Evolutionary conservation across 2,329 filamentous ascomycete genomes (phyloP), one percentile per base, ranked within the genome.

Genomic region (Incumbomyces lentus): DNA sequence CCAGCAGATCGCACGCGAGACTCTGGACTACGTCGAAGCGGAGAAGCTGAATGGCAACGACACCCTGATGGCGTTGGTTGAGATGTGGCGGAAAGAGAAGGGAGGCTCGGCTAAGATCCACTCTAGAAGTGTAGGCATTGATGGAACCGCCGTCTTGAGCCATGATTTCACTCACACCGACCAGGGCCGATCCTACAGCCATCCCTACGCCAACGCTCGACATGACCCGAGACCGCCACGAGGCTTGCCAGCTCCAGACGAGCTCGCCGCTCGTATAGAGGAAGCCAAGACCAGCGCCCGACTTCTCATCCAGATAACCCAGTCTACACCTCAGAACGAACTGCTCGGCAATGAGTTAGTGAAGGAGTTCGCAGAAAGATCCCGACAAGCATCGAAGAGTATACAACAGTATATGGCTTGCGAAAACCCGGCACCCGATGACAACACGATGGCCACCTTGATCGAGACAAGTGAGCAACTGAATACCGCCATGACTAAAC

Each of bases 381-480:
- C 90, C 61, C 79, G 82, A 52, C 77, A 79, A 46, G 90, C 90
- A 3, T 82, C 85, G 44, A 76, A 82, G 45, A 86, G 84, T 60
- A 80, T 96, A 56, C 88, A 95, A 59, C 73, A 74, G 29, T 96
- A 93, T 67, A 95, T 96, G 72, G 74, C 81, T 35, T 78, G 81
- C 39, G 81, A 84, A 47, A 77, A 86, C 60, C 89, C 90, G 0
- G 62, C 78, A 1, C 89, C 90, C 0, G 92, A 96, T 63, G 90
- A 95, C 59, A 84, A 95, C 55, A 96, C 90, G 1, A 87, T 96
- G 76, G 81, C 92, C 61, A 89, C 81, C 12, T 70, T 98, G 51
- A 95, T 98, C 59, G 88, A 95, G 64, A 92, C 87, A 12, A 95
- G 94, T 62, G 92, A 96, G 64, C 84, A 90, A 61, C 72, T 98